Conservation (phyloP, 2,329 filamentous ascomycete genomes). For the Hymenoscyphus fructigenus region DNA sequence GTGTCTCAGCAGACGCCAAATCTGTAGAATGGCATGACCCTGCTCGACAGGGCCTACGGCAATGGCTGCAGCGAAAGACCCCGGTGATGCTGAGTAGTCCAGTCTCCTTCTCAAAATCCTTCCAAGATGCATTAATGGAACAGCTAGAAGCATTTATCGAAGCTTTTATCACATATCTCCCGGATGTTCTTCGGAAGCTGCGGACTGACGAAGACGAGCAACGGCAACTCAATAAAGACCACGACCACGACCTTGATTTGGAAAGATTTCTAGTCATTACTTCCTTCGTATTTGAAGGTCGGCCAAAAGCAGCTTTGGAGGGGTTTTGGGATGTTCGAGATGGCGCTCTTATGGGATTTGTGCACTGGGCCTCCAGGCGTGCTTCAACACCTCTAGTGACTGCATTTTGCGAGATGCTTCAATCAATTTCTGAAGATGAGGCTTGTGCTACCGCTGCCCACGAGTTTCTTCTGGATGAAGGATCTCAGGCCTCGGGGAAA, state of each 20-base stretch:
- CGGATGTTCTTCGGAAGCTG: slow-evolving; percentile 82
- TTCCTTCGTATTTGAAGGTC: slow-evolving; percentile 84
- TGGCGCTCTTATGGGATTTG: slow-evolving; percentile 88
- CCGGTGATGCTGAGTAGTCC: slow-evolving; percentile 66
- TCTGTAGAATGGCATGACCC: slow-evolving; percentile 85
- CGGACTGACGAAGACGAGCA: slow-evolving; percentile 90
- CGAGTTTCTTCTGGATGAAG: slow-evolving; percentile 85
- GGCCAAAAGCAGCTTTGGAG: slow-evolving; percentile 73
- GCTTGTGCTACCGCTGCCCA: slow-evolving; percentile 83
- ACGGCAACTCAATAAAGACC: slow-evolving; percentile 62
- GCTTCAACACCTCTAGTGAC: slow-evolving; percentile 95
- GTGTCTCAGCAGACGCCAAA: slow-evolving; percentile 78
- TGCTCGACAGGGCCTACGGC: slow-evolving; percentile 76
- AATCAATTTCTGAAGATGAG: slow-evolving; percentile 79
- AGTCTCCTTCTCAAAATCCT: slow-evolving; percentile 66
- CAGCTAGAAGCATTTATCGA: slow-evolving; percentile 87
- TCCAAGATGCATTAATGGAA: slow-evolving; percentile 72
- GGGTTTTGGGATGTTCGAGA: slow-evolving; percentile 92
- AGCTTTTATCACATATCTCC: slow-evolving; percentile 91
- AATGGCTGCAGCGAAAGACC: slow-evolving; percentile 80
- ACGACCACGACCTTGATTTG: slow-evolving; percentile 70
- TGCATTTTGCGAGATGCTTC: slow-evolving; percentile 94
- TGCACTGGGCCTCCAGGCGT: slow-evolving; percentile 94
- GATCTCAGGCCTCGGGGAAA: slow-evolving; percentile 69
- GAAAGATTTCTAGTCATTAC: slow-evolving; percentile 92